Percentiles rank a stretch among this genome's conserved stretches.
Evolutionary conservation across 352 stramenopile species (phyloP).

Genomic region (Pythium biforme): DNA sequence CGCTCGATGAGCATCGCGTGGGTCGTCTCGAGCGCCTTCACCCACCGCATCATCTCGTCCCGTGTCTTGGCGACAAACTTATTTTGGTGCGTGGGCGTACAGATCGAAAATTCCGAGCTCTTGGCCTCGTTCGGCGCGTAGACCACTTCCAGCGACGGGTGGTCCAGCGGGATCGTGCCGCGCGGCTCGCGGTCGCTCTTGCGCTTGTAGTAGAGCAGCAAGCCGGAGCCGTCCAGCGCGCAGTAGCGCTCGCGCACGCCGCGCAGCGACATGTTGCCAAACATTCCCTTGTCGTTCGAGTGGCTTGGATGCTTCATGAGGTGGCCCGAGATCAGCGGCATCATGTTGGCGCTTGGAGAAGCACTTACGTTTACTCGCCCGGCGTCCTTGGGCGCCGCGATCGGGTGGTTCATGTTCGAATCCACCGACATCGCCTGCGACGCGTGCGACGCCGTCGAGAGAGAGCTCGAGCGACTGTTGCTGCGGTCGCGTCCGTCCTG

Average conservation of each 20-base stretch:
- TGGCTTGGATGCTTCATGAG: slow-evolving; percentile 78
- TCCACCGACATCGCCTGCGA: slow-evolving; percentile 52
- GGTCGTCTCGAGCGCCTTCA: slow-evolving; percentile 51
- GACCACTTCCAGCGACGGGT: slow-evolving; percentile 68
- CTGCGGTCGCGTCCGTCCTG: slow-evolving; percentile 21
- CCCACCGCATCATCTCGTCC: slow-evolving; percentile 74
- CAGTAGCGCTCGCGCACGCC: slow-evolving; percentile 76
- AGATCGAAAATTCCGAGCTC: slow-evolving; percentile 76
- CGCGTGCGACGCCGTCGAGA: slow-evolving; percentile 54
- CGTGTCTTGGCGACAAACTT: slow-evolving; percentile 67
- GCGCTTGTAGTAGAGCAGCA: slow-evolving; percentile 78
- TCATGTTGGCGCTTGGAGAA: not conserved
- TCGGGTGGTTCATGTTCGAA: slow-evolving; percentile 38
- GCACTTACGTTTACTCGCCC: not conserved
- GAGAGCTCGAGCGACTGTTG: slow-evolving; percentile 28
- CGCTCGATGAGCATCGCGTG: slow-evolving; percentile 53
- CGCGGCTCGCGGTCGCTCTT: slow-evolving; percentile 74
- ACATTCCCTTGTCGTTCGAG: slow-evolving; percentile 74
- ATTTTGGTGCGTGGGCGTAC: slow-evolving; percentile 71
- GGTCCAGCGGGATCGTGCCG: slow-evolving; percentile 61
- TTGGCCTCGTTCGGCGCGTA: slow-evolving; percentile 68
- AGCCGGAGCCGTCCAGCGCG: slow-evolving; percentile 59
- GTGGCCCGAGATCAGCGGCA: slow-evolving; percentile 51
- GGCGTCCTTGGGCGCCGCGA: slow-evolving; percentile 11
- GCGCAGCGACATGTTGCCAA: slow-evolving; percentile 77